Conservation (phyloP, 2,329 filamentous ascomycete species). For the Zalaria sp. region DNA sequence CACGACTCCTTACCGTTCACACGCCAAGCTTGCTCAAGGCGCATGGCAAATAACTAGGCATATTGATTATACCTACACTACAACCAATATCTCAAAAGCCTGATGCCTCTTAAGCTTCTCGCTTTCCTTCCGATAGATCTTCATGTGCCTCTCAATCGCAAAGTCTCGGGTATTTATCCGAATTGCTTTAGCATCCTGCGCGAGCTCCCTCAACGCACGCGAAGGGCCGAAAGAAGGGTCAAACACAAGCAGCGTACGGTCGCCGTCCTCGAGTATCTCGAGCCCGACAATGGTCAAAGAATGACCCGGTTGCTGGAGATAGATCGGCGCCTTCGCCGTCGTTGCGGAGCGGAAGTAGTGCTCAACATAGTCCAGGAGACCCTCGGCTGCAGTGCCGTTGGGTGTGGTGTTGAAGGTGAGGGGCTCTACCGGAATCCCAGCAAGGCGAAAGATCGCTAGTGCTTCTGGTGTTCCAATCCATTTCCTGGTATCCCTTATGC, state of each 20-base stretch:
- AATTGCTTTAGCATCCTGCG: no score
- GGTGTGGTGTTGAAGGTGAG: slow-evolving; percentile 7
- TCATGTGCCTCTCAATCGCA: no score
- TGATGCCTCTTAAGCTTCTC: no score
- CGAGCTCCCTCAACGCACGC: no score
- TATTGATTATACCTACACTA: no score
- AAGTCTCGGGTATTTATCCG: no score
- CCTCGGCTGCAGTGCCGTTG: slow-evolving; percentile 2
- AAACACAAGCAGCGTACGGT: slow-evolving; percentile 63
- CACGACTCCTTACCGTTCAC: no score
- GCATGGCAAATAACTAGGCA: no score
- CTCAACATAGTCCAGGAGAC: slow-evolving; percentile 52
- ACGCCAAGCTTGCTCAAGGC: no score
- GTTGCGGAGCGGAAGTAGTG: slow-evolving; percentile 48
- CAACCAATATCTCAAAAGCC: no score
- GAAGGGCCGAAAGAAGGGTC: slow-evolving; percentile 72
- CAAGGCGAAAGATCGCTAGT: slow-evolving; percentile 17
- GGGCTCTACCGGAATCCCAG: slow-evolving; percentile 60
- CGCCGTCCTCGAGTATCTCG: slow-evolving; percentile 52
- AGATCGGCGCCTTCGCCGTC: slow-evolving; percentile 66
- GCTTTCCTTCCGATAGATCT: no score
- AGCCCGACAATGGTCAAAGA: slow-evolving; percentile 82
- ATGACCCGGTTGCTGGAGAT: slow-evolving; percentile 80
- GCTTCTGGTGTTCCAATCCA: slow-evolving; percentile 86
- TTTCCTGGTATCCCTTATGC: slow-evolving; percentile 71